Conservation (phyloP, 441 rosid species). For the Populus hybrid region DNA sequence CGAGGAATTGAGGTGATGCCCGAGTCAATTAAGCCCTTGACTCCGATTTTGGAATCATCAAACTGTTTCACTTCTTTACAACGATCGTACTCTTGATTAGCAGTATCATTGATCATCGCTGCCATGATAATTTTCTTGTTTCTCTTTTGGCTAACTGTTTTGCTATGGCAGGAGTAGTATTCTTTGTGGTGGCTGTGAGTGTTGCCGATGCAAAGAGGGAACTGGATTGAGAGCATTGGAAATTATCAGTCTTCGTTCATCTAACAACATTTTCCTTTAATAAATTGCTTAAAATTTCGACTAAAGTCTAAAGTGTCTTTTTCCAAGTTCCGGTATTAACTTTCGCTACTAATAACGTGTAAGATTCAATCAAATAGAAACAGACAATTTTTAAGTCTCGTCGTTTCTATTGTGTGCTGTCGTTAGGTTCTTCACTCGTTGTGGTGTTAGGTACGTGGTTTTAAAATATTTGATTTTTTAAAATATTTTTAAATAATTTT, state of each 20-base stretch:
- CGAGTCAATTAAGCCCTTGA: slow-evolving; percentile 26
- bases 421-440: no score
- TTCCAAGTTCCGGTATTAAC: background rate
- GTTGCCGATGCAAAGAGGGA: background rate
- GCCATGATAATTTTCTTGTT: background rate
- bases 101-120: background rate
- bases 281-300: background rate
- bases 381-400: no score
- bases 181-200: background rate
- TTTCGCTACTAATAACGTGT: background rate
- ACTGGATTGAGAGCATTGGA: background rate
- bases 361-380: background rate
- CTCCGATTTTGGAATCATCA: slow-evolving; percentile 23
- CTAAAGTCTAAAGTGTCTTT: background rate
- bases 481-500: no score
- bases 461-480: no score
- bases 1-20: slow-evolving; percentile 27
- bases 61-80: slow-evolving; percentile 22
- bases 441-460: no score
- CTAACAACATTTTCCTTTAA: background rate
- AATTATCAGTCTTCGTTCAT: background rate
- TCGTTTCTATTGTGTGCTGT: no score
- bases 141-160: background rate
- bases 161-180: background rate
- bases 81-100: background rate